A percentile compares a stretch with the other conserved stretches of the same genome.
phyloP scores from a whole-genome alignment of 2,329 filamentous ascomycete species.

The Paecilomyces variotii region DNA sequence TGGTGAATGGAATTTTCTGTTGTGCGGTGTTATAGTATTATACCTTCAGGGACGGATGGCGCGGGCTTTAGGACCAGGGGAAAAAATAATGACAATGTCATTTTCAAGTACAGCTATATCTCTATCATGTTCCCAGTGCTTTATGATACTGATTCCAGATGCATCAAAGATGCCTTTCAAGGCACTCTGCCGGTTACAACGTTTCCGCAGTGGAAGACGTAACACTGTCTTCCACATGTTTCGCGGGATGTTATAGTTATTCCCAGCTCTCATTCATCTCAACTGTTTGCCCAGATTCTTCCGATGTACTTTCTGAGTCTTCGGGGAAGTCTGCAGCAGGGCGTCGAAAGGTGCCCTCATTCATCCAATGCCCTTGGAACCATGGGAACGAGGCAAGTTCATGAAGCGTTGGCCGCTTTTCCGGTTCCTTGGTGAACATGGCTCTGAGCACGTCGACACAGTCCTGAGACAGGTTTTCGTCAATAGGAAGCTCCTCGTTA shows the following conservation, averaged over 20 bases:
- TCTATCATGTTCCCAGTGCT: neutral
- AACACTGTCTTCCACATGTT: neutral
- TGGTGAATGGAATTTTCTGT: slow-evolving; percentile 53
- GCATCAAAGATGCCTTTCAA: neutral
- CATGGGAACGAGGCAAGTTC: slow-evolving; percentile 18
- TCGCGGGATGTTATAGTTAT: neutral
- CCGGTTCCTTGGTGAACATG: slow-evolving; percentile 15
- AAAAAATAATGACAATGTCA: neutral
- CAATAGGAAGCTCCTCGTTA: slow-evolving; percentile 17
- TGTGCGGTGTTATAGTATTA: neutral
- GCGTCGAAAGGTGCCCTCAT: slow-evolving; percentile 3
- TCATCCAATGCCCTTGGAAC: slow-evolving; percentile 16
- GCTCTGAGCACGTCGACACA: slow-evolving; percentile 20
- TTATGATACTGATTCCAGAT: neutral
- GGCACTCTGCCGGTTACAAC: too few species aligned
- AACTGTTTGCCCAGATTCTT: neutral
- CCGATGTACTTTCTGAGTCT: neutral
- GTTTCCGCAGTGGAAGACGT: too few species aligned
- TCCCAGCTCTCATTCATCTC: neutral
- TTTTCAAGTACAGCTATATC: neutral
- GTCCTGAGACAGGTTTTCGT: slow-evolving; percentile 21
- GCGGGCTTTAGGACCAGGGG: neutral
- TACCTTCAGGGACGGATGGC: neutral
- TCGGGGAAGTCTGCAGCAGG: neutral
- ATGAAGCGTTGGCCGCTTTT: slow-evolving; percentile 14